phyloP scores from a whole-genome alignment of 495 filamentous ascomycete genomes.

The Neurospora tetraspora region DNA sequence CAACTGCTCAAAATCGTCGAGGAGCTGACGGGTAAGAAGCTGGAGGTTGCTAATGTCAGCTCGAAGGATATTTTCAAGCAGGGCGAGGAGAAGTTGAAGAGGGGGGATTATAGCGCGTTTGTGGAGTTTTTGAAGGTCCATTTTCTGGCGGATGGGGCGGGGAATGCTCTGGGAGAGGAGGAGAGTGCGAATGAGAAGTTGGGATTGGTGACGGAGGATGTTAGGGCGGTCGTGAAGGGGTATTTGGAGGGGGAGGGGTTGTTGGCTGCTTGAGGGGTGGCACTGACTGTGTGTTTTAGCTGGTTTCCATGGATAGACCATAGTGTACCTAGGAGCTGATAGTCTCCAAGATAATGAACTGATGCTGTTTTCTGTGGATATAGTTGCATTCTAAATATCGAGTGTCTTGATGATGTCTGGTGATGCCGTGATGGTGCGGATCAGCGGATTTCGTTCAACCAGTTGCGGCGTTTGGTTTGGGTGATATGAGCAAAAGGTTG shows the following conservation, averaged over 20 bases:
- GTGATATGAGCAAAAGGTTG: too few species aligned
- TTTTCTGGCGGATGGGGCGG: conserved; percentile 36
- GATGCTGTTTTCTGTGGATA: too few species aligned
- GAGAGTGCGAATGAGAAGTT: conserved; percentile 16
- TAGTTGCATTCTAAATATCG: too few species aligned
- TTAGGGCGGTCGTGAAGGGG: conserved; percentile 9
- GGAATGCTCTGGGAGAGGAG: conserved; percentile 26
- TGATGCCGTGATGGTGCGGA: too few species aligned
- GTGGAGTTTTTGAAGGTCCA: conserved; percentile 26
- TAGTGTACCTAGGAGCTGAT: too few species aligned
- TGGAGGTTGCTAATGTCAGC: conserved; percentile 24
- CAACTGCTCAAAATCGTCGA: conserved; percentile 41
- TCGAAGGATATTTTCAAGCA: conserved; percentile 35
- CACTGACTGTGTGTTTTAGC: too few species aligned
- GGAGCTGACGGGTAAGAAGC: conserved; percentile 35
- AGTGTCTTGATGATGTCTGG: too few species aligned
- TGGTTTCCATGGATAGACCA: too few species aligned
- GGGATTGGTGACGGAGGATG: conserved; percentile 14
- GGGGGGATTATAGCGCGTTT: conserved; percentile 34
- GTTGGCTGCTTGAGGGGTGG: not conserved
- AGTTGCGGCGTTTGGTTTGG: too few species aligned
- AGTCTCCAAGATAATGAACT: too few species aligned
- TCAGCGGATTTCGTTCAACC: too few species aligned
- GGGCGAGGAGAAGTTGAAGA: conserved; percentile 34
- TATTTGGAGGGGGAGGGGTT: conserved; percentile 8